These are phyloP conservation scores for Protomyces gravidus DNA, from an alignment of 1,139 yeast genomes.

Conservation along the genomic window DNA sequence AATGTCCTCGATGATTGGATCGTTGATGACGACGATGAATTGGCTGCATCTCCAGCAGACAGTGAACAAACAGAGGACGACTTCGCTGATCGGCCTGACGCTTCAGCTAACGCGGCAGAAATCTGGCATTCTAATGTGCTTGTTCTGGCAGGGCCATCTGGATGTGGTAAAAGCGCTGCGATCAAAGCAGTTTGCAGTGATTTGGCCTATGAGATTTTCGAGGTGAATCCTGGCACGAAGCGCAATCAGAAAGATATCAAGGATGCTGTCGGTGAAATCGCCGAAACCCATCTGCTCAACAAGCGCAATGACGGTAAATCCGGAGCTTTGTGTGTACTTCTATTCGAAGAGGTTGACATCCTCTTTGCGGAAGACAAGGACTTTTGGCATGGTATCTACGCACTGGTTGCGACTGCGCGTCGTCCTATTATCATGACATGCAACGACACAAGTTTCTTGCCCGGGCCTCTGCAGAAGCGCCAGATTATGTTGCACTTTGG, in stretches of 20 bases:
- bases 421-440: constrained; percentile 81
- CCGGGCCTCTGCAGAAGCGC: constrained; percentile 45
- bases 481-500: constrained; percentile 2
- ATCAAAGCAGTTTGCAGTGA: constrained; percentile 65
- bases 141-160: constrained; percentile 66
- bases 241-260: constrained; percentile 69
- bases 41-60: not conserved
- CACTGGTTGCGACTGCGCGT: constrained; percentile 60
- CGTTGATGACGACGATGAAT: constrained; percentile 1
- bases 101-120: constrained; percentile 5
- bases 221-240: constrained; percentile 67
- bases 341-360: constrained; percentile 83
- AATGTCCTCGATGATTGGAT: constrained; percentile 1
- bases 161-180: constrained; percentile 75
- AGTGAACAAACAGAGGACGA: constrained; percentile 8
- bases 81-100: not conserved
- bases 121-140: constrained; percentile 37
- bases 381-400: constrained; percentile 73
- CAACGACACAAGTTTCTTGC: constrained; percentile 53
- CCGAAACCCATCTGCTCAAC: constrained; percentile 80
- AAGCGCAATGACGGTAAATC: constrained; percentile 31
- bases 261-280: constrained; percentile 65
- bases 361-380: constrained; percentile 72
- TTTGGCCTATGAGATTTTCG: constrained; percentile 70
- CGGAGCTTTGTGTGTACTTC: constrained; percentile 46